Percentiles rank a stretch among this genome's conserved stretches.
Evolutionary conservation across 139 green algal species (phyloP).

Genomic region (Astrephomene gubernaculifera): DNA sequence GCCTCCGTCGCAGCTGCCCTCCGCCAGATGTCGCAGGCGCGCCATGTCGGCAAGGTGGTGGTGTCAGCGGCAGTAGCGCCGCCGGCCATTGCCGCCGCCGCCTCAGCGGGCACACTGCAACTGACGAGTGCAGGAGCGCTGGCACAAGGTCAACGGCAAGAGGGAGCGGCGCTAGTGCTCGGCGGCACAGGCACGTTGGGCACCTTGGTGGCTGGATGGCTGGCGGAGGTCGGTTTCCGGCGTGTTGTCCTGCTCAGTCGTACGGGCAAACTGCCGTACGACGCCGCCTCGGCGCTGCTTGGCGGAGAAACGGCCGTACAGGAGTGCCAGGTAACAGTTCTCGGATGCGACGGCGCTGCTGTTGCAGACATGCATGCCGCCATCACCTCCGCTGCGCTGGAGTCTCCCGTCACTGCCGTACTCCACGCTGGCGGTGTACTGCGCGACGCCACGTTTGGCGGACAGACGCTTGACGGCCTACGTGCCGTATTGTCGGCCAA

Average conservation of each 20-base stretch:
- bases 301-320: neutral
- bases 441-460: slow-evolving; percentile 62
- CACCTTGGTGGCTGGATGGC: slow-evolving; percentile 69
- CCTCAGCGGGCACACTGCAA: neutral
- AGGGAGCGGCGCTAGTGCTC: slow-evolving; percentile 63
- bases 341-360: slow-evolving; percentile 48
- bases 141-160: neutral
- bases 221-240: slow-evolving; percentile 54
- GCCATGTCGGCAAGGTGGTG: slow-evolving; percentile 90
- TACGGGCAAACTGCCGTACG: slow-evolving; percentile 57
- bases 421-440: slow-evolving; percentile 78
- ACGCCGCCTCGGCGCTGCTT: neutral
- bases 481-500: slow-evolving; percentile 53
- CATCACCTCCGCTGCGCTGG: neutral
- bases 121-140: neutral
- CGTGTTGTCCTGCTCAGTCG: slow-evolving; percentile 65
- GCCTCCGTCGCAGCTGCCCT: slow-evolving; percentile 62
- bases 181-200: slow-evolving; percentile 85
- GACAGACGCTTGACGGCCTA: slow-evolving; percentile 54
- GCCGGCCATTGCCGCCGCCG: neutral
- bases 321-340: slow-evolving; percentile 33
- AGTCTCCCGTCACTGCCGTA: slow-evolving; percentile 35
- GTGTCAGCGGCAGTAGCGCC: slow-evolving; percentile 33
- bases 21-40: slow-evolving; percentile 87
- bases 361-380: slow-evolving; percentile 36